Conservation (phyloP, 2,329 filamentous ascomycete genomes). For the Colletotrichum nymphaeae region DNA sequence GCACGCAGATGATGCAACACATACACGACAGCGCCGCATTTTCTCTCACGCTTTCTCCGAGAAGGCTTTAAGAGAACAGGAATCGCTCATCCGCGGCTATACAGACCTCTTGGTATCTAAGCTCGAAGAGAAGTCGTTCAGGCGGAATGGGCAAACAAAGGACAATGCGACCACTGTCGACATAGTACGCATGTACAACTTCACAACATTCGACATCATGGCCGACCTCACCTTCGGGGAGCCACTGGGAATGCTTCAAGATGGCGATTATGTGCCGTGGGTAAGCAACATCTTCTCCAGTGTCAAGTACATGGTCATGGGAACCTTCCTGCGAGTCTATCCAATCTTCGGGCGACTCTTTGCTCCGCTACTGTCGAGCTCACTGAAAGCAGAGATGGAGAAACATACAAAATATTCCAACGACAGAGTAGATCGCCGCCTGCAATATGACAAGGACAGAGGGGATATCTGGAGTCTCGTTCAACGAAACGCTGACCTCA, state of each 20-base stretch:
- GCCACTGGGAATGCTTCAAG: background rate
- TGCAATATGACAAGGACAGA: too few relatives aligned
- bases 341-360: too few relatives aligned
- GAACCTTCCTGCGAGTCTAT: too few relatives aligned
- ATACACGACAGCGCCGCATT: background rate
- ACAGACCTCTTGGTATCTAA: background rate
- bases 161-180: background rate
- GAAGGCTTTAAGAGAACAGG: background rate
- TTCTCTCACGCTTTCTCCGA: background rate
- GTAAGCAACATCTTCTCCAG: background rate
- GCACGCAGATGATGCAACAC: background rate
- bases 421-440: too few relatives aligned
- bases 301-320: background rate
- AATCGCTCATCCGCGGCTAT: background rate
- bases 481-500: too few relatives aligned
- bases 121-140: background rate
- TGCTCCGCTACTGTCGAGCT: too few relatives aligned
- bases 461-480: too few relatives aligned
- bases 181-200: background rate
- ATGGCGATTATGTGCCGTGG: background rate
- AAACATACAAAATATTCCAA: too few relatives aligned
- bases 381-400: too few relatives aligned
- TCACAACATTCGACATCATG: background rate
- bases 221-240: background rate
- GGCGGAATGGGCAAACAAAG: background rate